Percentiles rank a stretch among this genome's conserved stretches.
Conservation (phyloP, 768 basidiomycete species). For the Guyanaporus albipodus region DNA sequence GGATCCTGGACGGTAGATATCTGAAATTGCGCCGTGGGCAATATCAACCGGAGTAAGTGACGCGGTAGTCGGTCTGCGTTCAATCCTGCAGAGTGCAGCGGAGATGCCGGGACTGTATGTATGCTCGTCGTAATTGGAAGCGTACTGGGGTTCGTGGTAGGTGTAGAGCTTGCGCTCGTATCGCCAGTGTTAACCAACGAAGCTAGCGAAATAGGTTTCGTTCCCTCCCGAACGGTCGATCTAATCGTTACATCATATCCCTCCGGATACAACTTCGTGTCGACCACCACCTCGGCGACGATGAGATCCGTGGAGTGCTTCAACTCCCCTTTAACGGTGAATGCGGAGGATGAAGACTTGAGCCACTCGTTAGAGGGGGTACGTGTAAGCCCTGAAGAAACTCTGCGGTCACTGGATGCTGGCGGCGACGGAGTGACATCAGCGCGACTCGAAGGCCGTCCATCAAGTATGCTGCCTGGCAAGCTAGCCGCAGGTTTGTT, state of each 20-base stretch:
- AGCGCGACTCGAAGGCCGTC: constrained; percentile 4
- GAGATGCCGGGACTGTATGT: constrained; percentile 77
- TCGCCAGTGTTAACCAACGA: constrained; percentile 8
- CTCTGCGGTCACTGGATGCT: constrained; percentile 13
- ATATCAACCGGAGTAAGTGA: constrained; percentile 70
- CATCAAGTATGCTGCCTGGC: constrained; percentile 14
- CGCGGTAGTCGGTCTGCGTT: constrained; percentile 51
- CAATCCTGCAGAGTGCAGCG: constrained; percentile 70
- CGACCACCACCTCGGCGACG: constrained; percentile 75
- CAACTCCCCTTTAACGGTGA: constrained; percentile 60
- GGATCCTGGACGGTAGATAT: constrained; percentile 77
- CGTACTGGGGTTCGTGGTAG: constrained; percentile 7
- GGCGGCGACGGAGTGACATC: constrained; percentile 26
- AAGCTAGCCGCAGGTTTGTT: constrained; percentile 36
- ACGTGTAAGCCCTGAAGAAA: constrained; percentile 26
- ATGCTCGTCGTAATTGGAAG: constrained; percentile 59
- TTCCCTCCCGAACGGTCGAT: constrained; percentile 41
- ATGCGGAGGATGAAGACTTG: constrained; percentile 45
- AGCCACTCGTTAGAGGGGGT: constrained; percentile 34
- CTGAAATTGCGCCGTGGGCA: constrained; percentile 83
- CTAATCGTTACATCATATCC: constrained; percentile 60
- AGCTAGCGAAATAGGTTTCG: constrained; percentile 35
- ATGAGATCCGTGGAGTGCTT: constrained; percentile 63
- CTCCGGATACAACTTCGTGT: constrained; percentile 73
- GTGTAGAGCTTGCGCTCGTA: background rate